Evolutionary conservation across 1,284 basidiomycete species (phyloP).

Genomic region (Baeospora myosura): DNA sequence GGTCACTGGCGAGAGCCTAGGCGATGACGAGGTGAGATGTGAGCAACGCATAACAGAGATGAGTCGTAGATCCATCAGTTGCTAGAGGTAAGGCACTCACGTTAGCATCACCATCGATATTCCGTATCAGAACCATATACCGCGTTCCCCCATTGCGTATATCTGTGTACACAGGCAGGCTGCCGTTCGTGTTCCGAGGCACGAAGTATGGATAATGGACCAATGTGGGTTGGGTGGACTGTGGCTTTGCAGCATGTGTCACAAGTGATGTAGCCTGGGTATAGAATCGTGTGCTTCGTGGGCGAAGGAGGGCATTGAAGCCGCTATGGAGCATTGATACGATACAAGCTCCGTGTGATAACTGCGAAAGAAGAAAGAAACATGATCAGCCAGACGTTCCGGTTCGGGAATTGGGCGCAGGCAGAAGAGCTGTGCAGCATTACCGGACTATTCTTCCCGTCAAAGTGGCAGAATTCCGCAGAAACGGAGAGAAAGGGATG

Average conservation of each 20-base stretch:
- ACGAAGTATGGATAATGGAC: constrained; percentile 46
- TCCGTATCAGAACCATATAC: constrained; percentile 36
- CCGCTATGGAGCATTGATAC: background rate
- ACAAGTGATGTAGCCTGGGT: background rate
- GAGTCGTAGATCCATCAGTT: constrained; percentile 6
- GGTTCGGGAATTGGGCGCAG: background rate
- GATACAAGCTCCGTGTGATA: background rate
- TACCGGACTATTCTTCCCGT: no score
- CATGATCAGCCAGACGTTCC: background rate
- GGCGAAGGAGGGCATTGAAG: background rate
- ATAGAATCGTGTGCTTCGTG: constrained; percentile 1
- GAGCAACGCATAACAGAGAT: constrained; percentile 5
- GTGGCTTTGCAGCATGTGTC: constrained; percentile 3
- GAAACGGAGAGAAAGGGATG: no score
- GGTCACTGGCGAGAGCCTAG: constrained; percentile 47
- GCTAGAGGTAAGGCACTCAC: constrained; percentile 21
- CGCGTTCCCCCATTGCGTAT: constrained; percentile 56
- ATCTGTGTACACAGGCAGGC: constrained; percentile 68
- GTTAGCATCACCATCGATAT: constrained; percentile 33
- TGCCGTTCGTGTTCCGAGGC: constrained; percentile 54
- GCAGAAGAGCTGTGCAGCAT: constrained; percentile 1
- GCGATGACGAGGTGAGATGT: constrained; percentile 3
- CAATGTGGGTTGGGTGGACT: background rate
- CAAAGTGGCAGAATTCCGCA: no score
- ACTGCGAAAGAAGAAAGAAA: background rate